Evolutionary conservation across 331 rosid genomes (phyloP).

Genomic region (Pyracantha coccinea): DNA sequence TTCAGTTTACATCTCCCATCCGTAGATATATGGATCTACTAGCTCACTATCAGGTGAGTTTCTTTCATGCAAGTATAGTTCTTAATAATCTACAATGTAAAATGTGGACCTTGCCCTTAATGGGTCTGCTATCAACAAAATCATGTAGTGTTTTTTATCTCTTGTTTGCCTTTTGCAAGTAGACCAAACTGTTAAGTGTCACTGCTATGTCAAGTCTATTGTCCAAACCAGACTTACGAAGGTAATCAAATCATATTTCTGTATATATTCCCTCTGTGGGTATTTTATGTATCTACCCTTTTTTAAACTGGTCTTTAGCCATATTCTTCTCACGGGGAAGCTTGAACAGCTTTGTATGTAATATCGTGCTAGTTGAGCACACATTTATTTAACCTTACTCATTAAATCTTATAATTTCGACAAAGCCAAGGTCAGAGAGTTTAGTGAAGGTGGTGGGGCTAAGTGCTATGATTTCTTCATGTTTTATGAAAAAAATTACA

Average conservation of each 20-base stretch:
- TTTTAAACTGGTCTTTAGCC: not conserved
- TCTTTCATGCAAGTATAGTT: conserved; percentile 5
- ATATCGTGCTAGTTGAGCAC: not conserved
- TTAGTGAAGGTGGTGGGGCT: not conserved
- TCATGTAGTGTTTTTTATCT: not conserved
- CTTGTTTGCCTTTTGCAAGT: not conserved
- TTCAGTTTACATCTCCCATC: conserved; percentile 97
- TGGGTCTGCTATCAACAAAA: not conserved
- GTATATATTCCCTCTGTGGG: not conserved
- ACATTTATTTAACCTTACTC: not conserved
- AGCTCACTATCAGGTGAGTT: conserved; percentile 84
- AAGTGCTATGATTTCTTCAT: not conserved
- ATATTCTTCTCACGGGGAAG: not conserved
- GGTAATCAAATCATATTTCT: not conserved
- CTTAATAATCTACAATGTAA: not conserved
- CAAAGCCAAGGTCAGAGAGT: not conserved
- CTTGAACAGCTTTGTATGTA: not conserved
- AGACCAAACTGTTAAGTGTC: not conserved
- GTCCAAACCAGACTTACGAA: not conserved
- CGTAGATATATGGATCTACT: conserved; percentile 95
- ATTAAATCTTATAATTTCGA: not conserved
- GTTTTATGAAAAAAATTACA: not conserved
- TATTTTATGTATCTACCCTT: not conserved
- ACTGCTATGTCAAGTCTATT: not conserved
- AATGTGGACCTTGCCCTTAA: not conserved